Evolutionary conservation across 1,284 basidiomycete genomes (phyloP), one percentile per base, ranked within the genome.

Genomic region (Pholiota adiposa): DNA sequence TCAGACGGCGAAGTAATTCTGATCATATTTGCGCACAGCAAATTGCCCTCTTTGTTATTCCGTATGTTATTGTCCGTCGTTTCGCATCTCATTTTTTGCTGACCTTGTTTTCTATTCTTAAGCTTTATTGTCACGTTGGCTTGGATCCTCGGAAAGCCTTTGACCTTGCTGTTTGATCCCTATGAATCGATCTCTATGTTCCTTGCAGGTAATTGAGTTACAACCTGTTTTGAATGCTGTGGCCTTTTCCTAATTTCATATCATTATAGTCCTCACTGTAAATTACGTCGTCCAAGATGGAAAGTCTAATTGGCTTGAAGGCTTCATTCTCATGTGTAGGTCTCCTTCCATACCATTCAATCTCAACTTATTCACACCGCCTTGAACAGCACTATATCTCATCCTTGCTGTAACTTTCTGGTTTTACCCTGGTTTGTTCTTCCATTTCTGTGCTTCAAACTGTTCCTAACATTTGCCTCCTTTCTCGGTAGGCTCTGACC

Each of bases 21-120:
- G 48, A 62, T 6, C 18, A 50, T 54, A 49, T 46, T 25, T 52
- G 14, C 36, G 29, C 38, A 50, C 54, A 92, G 89, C 95, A 97
- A 88, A 93, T 94, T 59, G 89, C 93, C 0, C 81, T 96, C 44
- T 90, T 95, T 70, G 87, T 94, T 60, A 86, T 94, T 66, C 92
- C 92, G 72, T 84, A 59, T 63, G 82, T 51, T 25, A 21, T 29
- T 29, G 9, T 38, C 6, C 6, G 7, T 33, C 11, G 29, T 8
- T 33, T 7, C 19, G 9, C 75, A n/a, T 41, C 44, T 14, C 14
- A 6, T 23, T 18, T 29, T 21, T 53, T 43, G 25, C 41, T 18
- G 2, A 34, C 12, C 14, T 34, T 21, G 29, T 31, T 31, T 11
- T 11, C 29, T 5, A 21, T n/a, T 51, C 11, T n/a, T 16, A 31